Evolutionary conservation across 75 land plant species (phyloP), one percentile per base, ranked within the genome.

Genomic region (Ceratopteris richardii): DNA sequence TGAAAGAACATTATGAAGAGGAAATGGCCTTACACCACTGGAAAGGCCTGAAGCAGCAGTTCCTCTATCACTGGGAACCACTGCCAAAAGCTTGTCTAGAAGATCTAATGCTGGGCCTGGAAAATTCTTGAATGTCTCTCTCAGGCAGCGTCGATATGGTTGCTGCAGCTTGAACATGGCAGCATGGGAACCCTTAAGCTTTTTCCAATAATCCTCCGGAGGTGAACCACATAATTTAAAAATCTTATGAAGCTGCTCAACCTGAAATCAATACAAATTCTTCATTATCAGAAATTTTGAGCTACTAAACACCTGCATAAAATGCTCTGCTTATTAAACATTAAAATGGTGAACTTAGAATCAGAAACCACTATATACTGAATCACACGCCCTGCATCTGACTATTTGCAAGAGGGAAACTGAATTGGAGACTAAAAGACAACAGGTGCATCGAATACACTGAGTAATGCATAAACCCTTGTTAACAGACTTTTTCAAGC

Each of bases 151-250:
- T 17, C 17, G 5, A 17, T 46, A 46, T 4, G 48, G 48, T 14
- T 46, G 48, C 17, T 46, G 48, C 2, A 14, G 17, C 48, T 46
- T 46, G 21, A 46, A 46, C 48, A 46, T 46, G 3, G 48, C 17
- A 7, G 48, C 48, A 46, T 46, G 48, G 3, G 48, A 17, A 4
- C 5, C 4, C 4, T 46, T 46, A 2, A 14, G 17, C 4, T 4
- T 17, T 14, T 14, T 46, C 48, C 48, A 46, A 46, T 46, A 46
- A 2, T 46, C 48, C 48, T 46, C 48, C 4, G 48, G 1, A 17
- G 48, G 48, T 46, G 48, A 46, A 46, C 48, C 48, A 46, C 48
- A 46, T 46, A 46, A 46, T 14, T 46, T 46, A 14, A 46, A 46
- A 46, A 46, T 46, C 48, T n/a, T 46, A 17, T 46, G 48, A 2